A percentile compares a stretch with the other conserved stretches of the same genome.
Evolutionary conservation across 148 eudicot species (phyloP).

Genomic region (Cornus controversa): DNA sequence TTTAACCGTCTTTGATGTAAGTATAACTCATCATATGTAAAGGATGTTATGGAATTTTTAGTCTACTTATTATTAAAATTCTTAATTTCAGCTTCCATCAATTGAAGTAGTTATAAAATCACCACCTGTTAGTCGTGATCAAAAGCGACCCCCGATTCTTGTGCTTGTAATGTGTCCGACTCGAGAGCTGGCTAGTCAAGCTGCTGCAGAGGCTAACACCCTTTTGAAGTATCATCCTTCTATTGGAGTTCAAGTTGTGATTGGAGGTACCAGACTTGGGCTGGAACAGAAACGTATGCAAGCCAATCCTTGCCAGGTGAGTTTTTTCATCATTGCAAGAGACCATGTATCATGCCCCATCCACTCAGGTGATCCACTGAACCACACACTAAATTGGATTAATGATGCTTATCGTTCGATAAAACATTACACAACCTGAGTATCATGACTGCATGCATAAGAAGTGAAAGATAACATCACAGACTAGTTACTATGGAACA

Average conservation of each 20-base stretch:
- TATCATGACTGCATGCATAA: neutral
- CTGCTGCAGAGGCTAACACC: conserved; percentile 81
- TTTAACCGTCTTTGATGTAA: neutral
- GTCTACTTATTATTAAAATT: neutral
- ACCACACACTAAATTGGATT: neutral
- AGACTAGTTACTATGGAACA: neutral
- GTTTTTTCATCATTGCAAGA: conserved; percentile 6
- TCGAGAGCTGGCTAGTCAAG: conserved; percentile 95
- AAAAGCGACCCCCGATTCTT: conserved; percentile 72
- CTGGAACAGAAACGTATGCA: conserved; percentile 87
- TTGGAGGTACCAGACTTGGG: conserved; percentile 88
- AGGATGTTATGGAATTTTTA: neutral
- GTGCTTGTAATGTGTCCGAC: conserved; percentile 98
- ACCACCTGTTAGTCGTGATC: conserved; percentile 62
- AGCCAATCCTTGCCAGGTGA: conserved; percentile 91
- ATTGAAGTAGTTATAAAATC: conserved; percentile 72
- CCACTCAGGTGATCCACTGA: neutral
- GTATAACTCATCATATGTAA: conserved; percentile 5
- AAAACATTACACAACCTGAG: neutral
- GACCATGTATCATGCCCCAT: neutral
- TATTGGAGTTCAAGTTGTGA: conserved; percentile 92
- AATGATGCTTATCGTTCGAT: neutral
- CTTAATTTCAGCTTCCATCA: conserved; percentile 82
- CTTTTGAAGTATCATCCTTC: conserved; percentile 91
- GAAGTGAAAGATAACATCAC: neutral